Conservation (phyloP, 225 moss, liverwort and hornwort species). For the Neckera pumila region DNA sequence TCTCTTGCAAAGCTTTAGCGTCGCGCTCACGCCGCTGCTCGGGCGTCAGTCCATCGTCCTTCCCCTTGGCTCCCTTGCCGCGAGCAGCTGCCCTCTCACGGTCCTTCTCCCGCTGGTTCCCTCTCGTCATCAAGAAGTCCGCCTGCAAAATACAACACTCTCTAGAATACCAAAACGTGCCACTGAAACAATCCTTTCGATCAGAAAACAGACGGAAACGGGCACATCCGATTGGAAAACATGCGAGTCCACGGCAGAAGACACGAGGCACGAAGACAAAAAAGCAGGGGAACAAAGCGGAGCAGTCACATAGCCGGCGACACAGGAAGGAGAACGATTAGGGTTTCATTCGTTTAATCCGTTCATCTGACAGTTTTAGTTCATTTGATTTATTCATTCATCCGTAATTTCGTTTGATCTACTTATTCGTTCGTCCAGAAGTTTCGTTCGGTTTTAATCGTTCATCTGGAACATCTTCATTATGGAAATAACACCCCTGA, state of each 20-base stretch:
- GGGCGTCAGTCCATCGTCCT: slow-evolving; percentile 49
- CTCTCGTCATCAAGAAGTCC: slow-evolving; percentile 33
- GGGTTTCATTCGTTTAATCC: not conserved
- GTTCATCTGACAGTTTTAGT: too few species aligned
- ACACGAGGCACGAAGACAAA: not conserved
- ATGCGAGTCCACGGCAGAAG: not conserved
- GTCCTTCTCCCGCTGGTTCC: slow-evolving; percentile 52
- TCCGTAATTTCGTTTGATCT: not conserved
- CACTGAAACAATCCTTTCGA: not conserved
- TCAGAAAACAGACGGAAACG: not conserved
- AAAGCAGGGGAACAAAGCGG: too few species aligned
- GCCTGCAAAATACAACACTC: not conserved
- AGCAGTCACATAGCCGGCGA: not conserved
- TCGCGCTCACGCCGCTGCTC: slow-evolving; percentile 65
- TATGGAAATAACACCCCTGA: not conserved
- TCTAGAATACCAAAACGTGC: not conserved
- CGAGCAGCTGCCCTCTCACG: slow-evolving; percentile 48
- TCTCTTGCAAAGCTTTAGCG: slow-evolving; percentile 62
- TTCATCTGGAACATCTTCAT: not conserved
- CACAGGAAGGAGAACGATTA: not conserved
- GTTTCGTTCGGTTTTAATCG: not conserved
- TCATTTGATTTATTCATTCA: not conserved
- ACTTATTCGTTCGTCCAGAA: not conserved
- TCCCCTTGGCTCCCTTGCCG: slow-evolving; percentile 16
- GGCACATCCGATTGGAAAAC: not conserved